Base-by-base conservation (phyloP, 2,329 filamentous ascomycete genomes). In the Alternaria incomplexa region DNA sequence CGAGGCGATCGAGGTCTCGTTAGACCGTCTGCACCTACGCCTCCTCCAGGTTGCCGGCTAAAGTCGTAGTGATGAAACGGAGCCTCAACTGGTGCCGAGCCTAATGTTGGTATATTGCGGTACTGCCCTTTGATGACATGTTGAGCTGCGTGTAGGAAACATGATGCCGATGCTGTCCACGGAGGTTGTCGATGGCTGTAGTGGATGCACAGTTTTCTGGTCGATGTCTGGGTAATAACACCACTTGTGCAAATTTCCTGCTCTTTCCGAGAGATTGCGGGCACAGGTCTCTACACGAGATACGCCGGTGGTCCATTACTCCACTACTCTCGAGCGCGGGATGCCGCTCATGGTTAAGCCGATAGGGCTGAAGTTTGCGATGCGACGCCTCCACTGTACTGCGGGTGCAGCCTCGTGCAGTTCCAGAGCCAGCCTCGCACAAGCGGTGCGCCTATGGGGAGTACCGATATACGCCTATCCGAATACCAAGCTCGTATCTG, bases 351-450 rank as follows among this genome's bases (percentile, higher is more conserved):
- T 48, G 48, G 55, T 32, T 26, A 58, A 40, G 20, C 40, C 48
- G 59, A 53, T 58, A 62, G 55, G 59, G 59, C 43, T 62, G 59
- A 53, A 47, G 40, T 48, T 47, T 11, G 40, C 43, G 59, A 54
- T 43, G 22, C 56, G 55, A 62, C 48, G 48, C 48, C 36, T 45
- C 47, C 10, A 32, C 12, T 6, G 26, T 28, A 30, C 11, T 58
- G 56, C 48, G 30, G 17, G 20, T 47, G 54, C 40, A 52, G 47
- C 28, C 28, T 57, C 13, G 55, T 22, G 28, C 23, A 28, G 32
- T 40, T 23, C 11, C 40, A 48, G 59, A 36, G 55, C 48, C 50
- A 17, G 47, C 47, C 59, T 58, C 47, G 47, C 47, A n/a, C 28
- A 45, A 23, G 28, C 30, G 30, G 46, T 47, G 47, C 26, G 32